These are phyloP conservation scores for Debaryomycetaceae sp. DNA, from an alignment of 1,139 yeast species.

Conservation along the genomic window DNA sequence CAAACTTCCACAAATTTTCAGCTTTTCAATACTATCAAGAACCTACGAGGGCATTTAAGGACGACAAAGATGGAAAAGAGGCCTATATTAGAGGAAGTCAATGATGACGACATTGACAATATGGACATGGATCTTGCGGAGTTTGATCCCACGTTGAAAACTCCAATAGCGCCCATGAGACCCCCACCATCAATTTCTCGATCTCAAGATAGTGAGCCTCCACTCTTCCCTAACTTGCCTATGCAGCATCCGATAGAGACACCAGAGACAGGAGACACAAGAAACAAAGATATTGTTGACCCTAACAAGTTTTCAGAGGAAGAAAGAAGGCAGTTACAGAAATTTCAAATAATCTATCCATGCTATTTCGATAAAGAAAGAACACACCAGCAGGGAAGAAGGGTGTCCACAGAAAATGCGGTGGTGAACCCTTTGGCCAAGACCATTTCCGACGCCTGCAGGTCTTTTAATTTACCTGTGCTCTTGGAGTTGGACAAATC, in stretches of 20 bases:
- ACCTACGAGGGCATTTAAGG: no score
- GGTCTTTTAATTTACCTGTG: slow-evolving; percentile 47
- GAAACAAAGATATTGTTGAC: slow-evolving; percentile 29
- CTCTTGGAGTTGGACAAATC: slow-evolving; percentile 75
- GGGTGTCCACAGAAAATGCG: slow-evolving; percentile 64
- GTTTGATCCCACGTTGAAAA: slow-evolving; percentile 70
- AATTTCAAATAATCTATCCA: slow-evolving; percentile 78
- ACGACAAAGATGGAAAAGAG: slow-evolving; percentile 39
- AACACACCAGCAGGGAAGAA: slow-evolving; percentile 77
- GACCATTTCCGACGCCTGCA: slow-evolving; percentile 67
- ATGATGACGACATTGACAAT: slow-evolving; percentile 86
- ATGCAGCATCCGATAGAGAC: slow-evolving; percentile 3
- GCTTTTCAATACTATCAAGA: no score
- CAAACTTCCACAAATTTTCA: no score
- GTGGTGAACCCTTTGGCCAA: slow-evolving; percentile 87
- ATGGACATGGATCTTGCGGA: slow-evolving; percentile 92
- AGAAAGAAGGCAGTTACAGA: slow-evolving; percentile 58
- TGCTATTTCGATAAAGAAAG: slow-evolving; percentile 84
- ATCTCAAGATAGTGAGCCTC: slow-evolving; percentile 53
- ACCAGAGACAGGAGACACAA: neutral
- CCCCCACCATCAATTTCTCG: slow-evolving; percentile 57
- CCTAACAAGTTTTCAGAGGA: slow-evolving; percentile 41
- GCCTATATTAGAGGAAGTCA: slow-evolving; percentile 82
- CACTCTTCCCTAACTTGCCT: slow-evolving; percentile 9
- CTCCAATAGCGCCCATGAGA: slow-evolving; percentile 67